Evolutionary conservation across 2,329 filamentous ascomycete genomes (phyloP).

Genomic region (Pseudogymnoascus pannorum): DNA sequence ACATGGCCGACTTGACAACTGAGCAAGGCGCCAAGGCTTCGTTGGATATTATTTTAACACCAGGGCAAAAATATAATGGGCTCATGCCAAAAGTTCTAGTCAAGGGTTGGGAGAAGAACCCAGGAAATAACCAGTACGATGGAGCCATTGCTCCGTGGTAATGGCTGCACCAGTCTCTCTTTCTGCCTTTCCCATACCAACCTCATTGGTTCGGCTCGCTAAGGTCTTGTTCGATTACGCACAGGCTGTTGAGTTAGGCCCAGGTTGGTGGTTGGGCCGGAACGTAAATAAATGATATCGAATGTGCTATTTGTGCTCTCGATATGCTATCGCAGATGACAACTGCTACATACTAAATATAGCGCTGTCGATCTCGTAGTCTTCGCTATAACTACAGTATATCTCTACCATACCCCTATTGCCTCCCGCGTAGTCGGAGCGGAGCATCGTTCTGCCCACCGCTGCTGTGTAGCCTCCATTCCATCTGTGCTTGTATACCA

Average conservation of each 20-base stretch:
- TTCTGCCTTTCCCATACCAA: neutral
- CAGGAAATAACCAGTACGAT: slow-evolving; percentile 6
- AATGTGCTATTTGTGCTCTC: no score
- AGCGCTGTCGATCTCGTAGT: neutral
- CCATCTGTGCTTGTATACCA: neutral
- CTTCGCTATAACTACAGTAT: neutral
- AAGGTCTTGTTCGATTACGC: neutral
- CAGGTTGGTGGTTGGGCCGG: no score
- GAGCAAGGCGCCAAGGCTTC: slow-evolving; percentile 30
- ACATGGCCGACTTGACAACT: slow-evolving; percentile 35
- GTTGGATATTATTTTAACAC: slow-evolving; percentile 11
- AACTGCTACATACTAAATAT: neutral
- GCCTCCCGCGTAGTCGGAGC: neutral
- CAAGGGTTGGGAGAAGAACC: slow-evolving; percentile 13
- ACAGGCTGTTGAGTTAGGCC: neutral
- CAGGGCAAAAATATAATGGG: slow-evolving; percentile 11
- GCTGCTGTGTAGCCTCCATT: neutral
- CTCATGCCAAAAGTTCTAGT: slow-evolving; percentile 11
- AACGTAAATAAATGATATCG: no score
- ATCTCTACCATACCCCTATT: neutral
- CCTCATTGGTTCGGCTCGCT: neutral
- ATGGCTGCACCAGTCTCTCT: neutral
- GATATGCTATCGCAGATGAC: no score
- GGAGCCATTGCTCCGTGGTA: neutral
- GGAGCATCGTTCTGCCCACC: neutral